Conservation (phyloP, 371 early-diverging fungal species). For the Mortierella sp. region DNA sequence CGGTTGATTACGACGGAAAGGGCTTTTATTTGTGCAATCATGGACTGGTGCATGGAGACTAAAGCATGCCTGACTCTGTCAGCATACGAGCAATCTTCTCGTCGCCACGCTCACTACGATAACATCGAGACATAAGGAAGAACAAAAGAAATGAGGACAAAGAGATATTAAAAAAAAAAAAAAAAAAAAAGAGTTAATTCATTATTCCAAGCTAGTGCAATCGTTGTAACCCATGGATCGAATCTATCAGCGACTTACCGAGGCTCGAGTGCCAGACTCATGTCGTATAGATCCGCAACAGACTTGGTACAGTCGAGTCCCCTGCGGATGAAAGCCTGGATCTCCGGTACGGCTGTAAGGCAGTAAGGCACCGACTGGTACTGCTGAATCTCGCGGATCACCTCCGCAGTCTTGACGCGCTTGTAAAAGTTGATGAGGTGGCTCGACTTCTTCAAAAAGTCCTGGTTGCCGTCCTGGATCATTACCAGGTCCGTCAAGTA, state of each 20-base stretch:
- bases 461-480: constrained; percentile 90
- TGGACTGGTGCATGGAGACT: constrained; percentile 17
- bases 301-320: constrained; percentile 64
- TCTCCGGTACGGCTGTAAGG: constrained; percentile 81
- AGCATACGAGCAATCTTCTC: constrained; percentile 90
- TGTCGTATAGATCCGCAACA: constrained; percentile 73
- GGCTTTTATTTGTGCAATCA: constrained; percentile 3
- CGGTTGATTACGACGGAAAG: too few species aligned
- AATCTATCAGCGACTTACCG: too few species aligned
- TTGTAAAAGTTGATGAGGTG: constrained; percentile 92
- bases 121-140: neutral
- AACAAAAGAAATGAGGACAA: neutral
- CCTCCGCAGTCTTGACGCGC: constrained; percentile 86
- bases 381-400: constrained; percentile 91
- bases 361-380: constrained; percentile 88
- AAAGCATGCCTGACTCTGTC: constrained; percentile 91
- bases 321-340: constrained; percentile 80
- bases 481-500: constrained; percentile 94
- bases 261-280: constrained; percentile 86
- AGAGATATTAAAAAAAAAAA: neutral
- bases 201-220: too few species aligned
- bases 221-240: too few species aligned
- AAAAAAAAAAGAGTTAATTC: neutral
- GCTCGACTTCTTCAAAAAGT: constrained; percentile 62
- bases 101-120: constrained; percentile 82